A percentile compares a stretch with the other conserved stretches of the same genome.
Evolutionary conservation across 257 asterid genomes (phyloP).

Genomic region (Paulownia fortunei): DNA sequence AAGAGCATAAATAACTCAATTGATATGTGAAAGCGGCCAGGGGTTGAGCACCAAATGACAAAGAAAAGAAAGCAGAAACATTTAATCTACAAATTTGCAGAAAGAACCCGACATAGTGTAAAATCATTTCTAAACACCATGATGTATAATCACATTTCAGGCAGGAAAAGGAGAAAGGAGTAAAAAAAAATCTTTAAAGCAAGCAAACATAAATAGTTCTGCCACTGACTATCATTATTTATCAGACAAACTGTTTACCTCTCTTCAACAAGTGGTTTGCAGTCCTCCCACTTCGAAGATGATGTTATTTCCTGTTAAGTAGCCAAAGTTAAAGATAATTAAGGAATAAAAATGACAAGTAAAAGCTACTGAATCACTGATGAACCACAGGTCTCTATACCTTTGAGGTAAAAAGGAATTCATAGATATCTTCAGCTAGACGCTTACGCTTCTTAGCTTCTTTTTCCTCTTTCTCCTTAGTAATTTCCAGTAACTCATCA

Average conservation of each 20-base stretch:
- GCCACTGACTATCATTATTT: conserved; percentile 13
- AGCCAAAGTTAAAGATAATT: conserved; percentile 18
- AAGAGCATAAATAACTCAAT: conserved; percentile 28
- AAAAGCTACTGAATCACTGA: conserved; percentile 15
- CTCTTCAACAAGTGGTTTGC: conserved; percentile 66
- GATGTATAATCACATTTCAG: conserved; percentile 20
- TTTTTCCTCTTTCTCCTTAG: conserved; percentile 87
- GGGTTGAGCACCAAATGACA: neutral
- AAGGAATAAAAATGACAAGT: conserved; percentile 20
- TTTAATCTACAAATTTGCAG: neutral
- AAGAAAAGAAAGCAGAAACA: neutral
- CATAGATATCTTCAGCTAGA: conserved; percentile 65
- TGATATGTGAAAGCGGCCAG: neutral
- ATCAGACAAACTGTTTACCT: conserved; percentile 52
- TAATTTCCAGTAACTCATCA: conserved; percentile 71
- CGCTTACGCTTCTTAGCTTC: conserved; percentile 91
- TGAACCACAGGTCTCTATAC: conserved; percentile 39
- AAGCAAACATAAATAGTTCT: conserved; percentile 1
- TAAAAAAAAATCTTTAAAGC: neutral
- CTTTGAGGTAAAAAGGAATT: conserved; percentile 65
- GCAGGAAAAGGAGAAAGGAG: neutral
- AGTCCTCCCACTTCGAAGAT: conserved; percentile 87
- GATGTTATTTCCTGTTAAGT: conserved; percentile 69
- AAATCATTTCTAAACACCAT: neutral
- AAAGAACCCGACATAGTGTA: neutral